Base-by-base conservation (phyloP, 495 filamentous ascomycete genomes). In the Pseudomonodictys pantanalensis region DNA sequence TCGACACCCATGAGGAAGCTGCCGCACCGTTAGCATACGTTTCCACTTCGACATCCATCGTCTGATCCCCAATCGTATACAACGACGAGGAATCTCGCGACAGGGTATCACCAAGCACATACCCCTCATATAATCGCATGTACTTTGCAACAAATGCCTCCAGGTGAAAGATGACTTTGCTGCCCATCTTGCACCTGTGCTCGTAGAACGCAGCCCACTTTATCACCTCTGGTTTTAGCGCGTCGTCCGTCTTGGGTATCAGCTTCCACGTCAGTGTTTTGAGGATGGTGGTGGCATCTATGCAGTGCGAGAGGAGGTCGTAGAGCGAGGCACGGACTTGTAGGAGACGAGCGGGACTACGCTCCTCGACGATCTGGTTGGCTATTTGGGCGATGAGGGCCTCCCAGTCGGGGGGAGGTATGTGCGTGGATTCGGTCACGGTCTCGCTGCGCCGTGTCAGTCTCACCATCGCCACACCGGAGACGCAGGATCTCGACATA, bases 111-210 rank as follows among this genome's bases (percentile, higher is more conserved):
- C 32, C 23, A 17, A 43, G 20, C 17, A 24, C 43, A 63, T 68
- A 86, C 83, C 83, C 83, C 78, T 98, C 93, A 52, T 92, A 82
- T 51, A 98, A 86, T 63, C 92, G 82, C 91, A 98, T 97, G 71
- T 96, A 92, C 76, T 96, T 96, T 26, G 95, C 92, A 30, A 98
- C 92, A 75, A 97, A 98, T 22, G 93, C 93, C 76, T 98, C 93
- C 0, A 98, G 80, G 65, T 98, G 93, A 72, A 98, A 98, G 44
- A 98, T 97, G 23, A 92, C 86, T 82, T 98, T 98, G 57, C 76
- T 92, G 35, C 93, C 93, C 60, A 88, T 83, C 61, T 86, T 86
- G 70, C 97, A 88, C 59, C 93, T 81, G 72, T 97, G 93, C 72
- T 98, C 95, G 68, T 93, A 98, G 65, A 97, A 97, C 0, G 93